Evolutionary conservation across 2,329 filamentous ascomycete genomes (phyloP).

Genomic region (Stachybotrys echinatus): DNA sequence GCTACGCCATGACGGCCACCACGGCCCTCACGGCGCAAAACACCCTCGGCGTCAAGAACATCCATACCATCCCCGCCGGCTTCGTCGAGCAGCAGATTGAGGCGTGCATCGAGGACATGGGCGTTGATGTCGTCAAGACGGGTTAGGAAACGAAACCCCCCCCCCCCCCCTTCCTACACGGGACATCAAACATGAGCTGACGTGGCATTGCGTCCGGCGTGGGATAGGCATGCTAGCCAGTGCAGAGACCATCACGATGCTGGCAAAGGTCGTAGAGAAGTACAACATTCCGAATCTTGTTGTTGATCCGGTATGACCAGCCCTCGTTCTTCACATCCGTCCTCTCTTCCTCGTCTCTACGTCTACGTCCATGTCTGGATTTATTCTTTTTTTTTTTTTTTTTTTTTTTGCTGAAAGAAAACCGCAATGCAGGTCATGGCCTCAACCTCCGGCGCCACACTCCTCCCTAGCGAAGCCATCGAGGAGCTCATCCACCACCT

Average conservation of each 20-base stretch:
- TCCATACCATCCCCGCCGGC: slow-evolving; percentile 70
- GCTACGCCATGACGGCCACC: slow-evolving; percentile 94
- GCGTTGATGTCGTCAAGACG: slow-evolving; percentile 85
- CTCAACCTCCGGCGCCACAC: slow-evolving; percentile 68
- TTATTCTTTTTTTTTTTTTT: no score
- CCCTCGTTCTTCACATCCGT: not conserved
- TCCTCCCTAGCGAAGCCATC: slow-evolving; percentile 63
- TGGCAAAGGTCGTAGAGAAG: slow-evolving; percentile 23
- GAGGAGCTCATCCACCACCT: slow-evolving; percentile 52
- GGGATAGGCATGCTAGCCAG: slow-evolving; percentile 31
- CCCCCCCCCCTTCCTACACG: not conserved
- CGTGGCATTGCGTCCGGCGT: not conserved
- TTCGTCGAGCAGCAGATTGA: slow-evolving; percentile 86
- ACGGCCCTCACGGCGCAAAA: slow-evolving; percentile 96
- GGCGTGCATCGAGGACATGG: slow-evolving; percentile 77
- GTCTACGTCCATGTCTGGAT: no score
- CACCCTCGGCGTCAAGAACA: slow-evolving; percentile 74
- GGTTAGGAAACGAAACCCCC: slow-evolving; percentile 60
- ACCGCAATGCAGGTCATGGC: slow-evolving; percentile 71
- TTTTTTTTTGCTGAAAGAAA: slow-evolving; percentile 1
- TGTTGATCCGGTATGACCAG: slow-evolving; percentile 31
- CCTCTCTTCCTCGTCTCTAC: not conserved
- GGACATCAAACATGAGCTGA: not conserved
- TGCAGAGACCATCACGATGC: slow-evolving; percentile 29
- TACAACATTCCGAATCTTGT: slow-evolving; percentile 25